Base-by-base conservation (phyloP, 768 basidiomycete genomes). In the Hemileccinum impolitum region DNA sequence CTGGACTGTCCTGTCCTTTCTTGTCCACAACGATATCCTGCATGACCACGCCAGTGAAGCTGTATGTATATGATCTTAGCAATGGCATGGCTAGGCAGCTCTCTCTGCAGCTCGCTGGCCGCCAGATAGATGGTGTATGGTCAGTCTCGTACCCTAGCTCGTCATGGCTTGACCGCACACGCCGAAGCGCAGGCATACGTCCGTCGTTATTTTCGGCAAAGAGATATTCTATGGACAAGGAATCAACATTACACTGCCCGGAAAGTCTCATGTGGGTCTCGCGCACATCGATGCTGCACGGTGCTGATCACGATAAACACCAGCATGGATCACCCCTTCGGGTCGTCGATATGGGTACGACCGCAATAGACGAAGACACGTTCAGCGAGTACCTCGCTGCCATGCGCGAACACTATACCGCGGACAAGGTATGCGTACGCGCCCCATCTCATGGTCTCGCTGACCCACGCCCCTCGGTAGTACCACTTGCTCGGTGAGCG, bases 71-170 rank as follows among this genome's bases (percentile, higher is more conserved):
- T 67, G 94, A 96, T 61, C 82, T 95, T 45, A 93, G 85, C 68
- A 83, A 85, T 60, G 94, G 94, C 36, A 75, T 95, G 59, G 94
- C 92, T 6, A 76, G 77, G 46, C 79, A 82, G 52, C 70, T 96
- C 31, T 94, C 92, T 6, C 70, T 76, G 40, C 87, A 87, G 66
- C 75, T 96, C 35, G 88, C 87, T 0, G 94, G 94, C 5, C 79
- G 81, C 45, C 91, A 94, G 67, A 91, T 96, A 45, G 90, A 96
- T 53, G 94, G 94, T 0, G 83, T 98, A 45, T 98, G 94, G 94
- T 90, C 47, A 55, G 78, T 67, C 46, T 25, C 6, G 12, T 18
- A 25, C 31, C 4, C 56, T 30, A 12, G 18, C 30, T 48, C 19
- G 25, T 28, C 32, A 4, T 18, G 26, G 18, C 32, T 4, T 18